Base-by-base conservation (phyloP, 2,329 filamentous ascomycete species). In the Cladophialophora yegresii region DNA sequence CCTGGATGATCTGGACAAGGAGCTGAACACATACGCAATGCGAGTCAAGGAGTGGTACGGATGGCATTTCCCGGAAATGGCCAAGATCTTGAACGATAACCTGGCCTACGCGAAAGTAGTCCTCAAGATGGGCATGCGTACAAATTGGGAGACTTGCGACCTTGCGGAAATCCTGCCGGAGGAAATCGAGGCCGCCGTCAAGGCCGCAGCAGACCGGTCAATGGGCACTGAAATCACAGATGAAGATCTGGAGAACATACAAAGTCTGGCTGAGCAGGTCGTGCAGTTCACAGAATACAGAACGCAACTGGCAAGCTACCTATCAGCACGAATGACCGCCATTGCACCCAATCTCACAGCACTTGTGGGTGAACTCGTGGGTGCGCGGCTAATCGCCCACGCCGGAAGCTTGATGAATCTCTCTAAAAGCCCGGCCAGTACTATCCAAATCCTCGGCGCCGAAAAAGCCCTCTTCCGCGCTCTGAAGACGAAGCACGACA, bases 21-120 rank as follows among this genome's bases (percentile, higher is more conserved):
- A 99, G 80, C 84, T 99, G 69, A 99, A 99, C 83, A 95, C 91
- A 72, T 98, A 97, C 76, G 93, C 95, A 70, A 99, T 99, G 95
- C 86, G 95, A 78, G 92, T 97, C 67, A 98, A 98, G 87, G 95
- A 99, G 80, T 99, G 95, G 95, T 99, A 99, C 77, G 95, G 95
- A 74, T 99, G 95, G 95, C 95, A 98, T 80, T 99, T 98, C 83
- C 95, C 95, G 47, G 95, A 99, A 82, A 88, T 99, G 85, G 93
- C 91, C 75, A 93, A 93, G 81, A 96, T 98, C 75, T 85, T 97
- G 72, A 96, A 96, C 78, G 95, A 99, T 84, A 99, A 99, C 80
- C 82, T 96, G 68, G 93, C 93, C 70, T 99, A 96, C 77, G 88
- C 93, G 65, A 89, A 89, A 71, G 88, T 99, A 64, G 92, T 99